Evolutionary conservation across 192 early-diverging fungal genomes (phyloP).

Genomic region (Mortierella antarctica): DNA sequence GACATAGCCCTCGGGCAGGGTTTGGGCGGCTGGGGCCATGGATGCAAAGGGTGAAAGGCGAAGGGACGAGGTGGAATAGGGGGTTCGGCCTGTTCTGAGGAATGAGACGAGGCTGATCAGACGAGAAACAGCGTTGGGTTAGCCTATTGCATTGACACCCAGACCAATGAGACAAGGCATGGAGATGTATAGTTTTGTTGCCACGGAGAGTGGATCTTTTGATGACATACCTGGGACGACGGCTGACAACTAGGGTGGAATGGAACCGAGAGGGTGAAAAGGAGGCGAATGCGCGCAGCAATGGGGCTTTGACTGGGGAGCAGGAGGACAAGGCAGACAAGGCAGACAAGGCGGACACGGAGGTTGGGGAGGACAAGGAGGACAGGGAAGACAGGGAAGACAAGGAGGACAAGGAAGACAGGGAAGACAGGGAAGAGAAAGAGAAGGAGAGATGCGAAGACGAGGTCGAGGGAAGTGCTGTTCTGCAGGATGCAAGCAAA

Average conservation of each 20-base stretch:
- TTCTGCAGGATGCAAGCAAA: background rate
- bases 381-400: background rate
- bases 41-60: background rate
- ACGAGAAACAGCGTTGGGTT: conserved; percentile 1
- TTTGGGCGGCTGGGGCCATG: conserved; percentile 17
- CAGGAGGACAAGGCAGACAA: too few relatives aligned
- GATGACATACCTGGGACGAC: background rate
- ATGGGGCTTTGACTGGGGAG: too few relatives aligned
- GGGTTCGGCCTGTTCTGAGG: background rate
- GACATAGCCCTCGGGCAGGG: conserved; percentile 39
- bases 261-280: background rate
- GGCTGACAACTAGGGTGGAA: background rate
- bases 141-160: conserved; percentile 1
- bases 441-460: background rate
- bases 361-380: background rate
- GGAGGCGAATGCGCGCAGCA: too few relatives aligned
- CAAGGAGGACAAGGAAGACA: conserved; percentile 1
- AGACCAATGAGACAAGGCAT: too few relatives aligned
- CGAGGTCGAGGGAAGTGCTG: background rate
- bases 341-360: background rate
- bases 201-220: background rate
- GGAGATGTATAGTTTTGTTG: too few relatives aligned
- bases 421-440: background rate
- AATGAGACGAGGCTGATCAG: background rate
- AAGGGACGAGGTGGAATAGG: background rate